phyloP scores from a whole-genome alignment of 2,329 filamentous ascomycete genomes.

The Fusarium pseudocircinatum region DNA sequence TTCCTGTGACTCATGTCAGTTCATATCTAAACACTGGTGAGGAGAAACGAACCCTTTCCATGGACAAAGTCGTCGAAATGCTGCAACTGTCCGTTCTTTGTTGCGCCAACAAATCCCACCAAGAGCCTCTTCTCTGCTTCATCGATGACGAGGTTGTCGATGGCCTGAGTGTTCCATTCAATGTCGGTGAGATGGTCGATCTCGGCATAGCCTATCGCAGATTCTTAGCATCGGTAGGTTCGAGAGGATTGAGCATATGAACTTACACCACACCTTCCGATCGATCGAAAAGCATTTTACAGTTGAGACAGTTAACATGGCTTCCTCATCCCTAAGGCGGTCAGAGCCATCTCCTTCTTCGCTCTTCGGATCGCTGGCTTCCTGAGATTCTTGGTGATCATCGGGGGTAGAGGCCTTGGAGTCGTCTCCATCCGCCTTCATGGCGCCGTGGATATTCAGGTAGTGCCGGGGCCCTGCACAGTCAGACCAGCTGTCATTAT shows the following conservation, averaged over 20 bases:
- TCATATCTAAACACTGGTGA: accelerated
- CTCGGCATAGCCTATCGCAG: too few species aligned
- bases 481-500: too few species aligned
- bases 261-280: too few species aligned
- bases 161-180: background rate
- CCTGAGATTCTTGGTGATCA: background rate
- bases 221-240: too few species aligned
- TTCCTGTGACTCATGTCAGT: background rate
- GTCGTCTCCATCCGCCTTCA: background rate
- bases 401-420: background rate
- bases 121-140: conserved; percentile 3
- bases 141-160: conserved; percentile 4
- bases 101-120: background rate
- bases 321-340: conserved; percentile 6
- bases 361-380: background rate
- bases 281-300: conserved; percentile 6
- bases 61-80: background rate
- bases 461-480: too few species aligned
- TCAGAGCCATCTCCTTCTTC: too few species aligned
- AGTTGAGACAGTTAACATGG: background rate
- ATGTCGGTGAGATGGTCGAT: too few species aligned
- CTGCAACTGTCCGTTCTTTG: background rate
- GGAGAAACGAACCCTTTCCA: background rate
- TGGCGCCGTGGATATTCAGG: background rate
- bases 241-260: too few species aligned